Conservation (phyloP, 1,139 yeast species). For the Hemisphaericaspora xylofermentans region DNA sequence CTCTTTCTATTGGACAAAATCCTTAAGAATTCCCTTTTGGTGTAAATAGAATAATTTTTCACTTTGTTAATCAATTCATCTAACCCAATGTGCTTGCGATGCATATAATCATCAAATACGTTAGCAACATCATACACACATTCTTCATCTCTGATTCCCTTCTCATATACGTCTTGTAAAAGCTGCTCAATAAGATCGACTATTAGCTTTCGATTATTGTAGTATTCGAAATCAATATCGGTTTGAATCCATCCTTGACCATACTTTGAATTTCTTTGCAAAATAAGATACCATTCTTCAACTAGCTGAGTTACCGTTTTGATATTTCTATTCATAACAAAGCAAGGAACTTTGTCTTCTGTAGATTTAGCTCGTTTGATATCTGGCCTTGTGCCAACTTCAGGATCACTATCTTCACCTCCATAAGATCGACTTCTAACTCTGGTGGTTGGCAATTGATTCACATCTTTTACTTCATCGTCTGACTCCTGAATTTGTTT, state of each 20-base stretch:
- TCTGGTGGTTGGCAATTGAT: neutral
- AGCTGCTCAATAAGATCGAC: constrained; percentile 14
- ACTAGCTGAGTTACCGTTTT: constrained; percentile 15
- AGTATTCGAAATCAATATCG: constrained; percentile 11
- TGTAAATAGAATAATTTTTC: constrained; percentile 13
- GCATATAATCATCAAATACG: constrained; percentile 15
- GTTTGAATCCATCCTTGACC: constrained; percentile 17
- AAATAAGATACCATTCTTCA: constrained; percentile 15
- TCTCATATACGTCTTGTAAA: constrained; percentile 8
- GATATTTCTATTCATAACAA: constrained; percentile 14
- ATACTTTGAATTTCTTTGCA: constrained; percentile 11
- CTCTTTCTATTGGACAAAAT: constrained; percentile 9
- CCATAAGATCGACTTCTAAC: neutral
- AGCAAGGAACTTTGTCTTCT: constrained; percentile 10
- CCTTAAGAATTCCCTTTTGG: constrained; percentile 14
- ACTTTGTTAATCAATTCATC: constrained; percentile 12
- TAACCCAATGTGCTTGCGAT: constrained; percentile 12
- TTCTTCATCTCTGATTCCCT: constrained; percentile 6
- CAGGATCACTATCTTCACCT: constrained; percentile 16
- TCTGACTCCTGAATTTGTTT: constrained; percentile 8
- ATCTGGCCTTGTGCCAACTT: constrained; percentile 8
- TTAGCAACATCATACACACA: constrained; percentile 12
- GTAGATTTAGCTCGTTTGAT: neutral
- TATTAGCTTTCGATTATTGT: constrained; percentile 11
- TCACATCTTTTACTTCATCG: neutral